These are phyloP conservation scores for Solanum lycopersicoides DNA, from an alignment of 257 asterid species.

Conservation along the genomic window DNA sequence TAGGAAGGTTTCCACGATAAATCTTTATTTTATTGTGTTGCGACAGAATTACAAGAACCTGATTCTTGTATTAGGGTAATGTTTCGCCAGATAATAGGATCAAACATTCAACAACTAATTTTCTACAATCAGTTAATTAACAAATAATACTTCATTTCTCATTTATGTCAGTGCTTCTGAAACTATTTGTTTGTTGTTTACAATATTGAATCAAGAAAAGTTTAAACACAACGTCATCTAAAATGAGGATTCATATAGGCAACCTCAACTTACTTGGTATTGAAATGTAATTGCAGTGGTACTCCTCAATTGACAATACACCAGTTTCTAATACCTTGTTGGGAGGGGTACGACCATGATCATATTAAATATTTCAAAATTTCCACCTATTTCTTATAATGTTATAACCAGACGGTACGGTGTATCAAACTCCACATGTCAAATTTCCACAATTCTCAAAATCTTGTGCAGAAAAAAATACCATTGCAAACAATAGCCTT, in stretches of 20 bases:
- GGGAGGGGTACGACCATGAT: not conserved
- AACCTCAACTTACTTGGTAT: not conserved
- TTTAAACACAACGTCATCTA: not conserved
- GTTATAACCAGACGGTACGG: not conserved
- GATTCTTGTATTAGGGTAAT: too few relatives aligned
- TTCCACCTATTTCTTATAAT: not conserved
- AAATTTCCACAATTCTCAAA: not conserved
- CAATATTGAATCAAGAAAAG: not conserved
- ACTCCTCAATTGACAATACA: not conserved
- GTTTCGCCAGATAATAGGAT: not conserved
- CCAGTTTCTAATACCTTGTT: not conserved
- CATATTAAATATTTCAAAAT: not conserved
- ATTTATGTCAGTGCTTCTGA: not conserved
- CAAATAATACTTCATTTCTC: not conserved
- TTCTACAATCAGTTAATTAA: not conserved
- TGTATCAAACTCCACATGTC: not conserved
- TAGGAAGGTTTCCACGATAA: too few relatives aligned
- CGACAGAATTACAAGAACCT: too few relatives aligned
- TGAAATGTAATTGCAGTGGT: not conserved
- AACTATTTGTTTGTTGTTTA: not conserved
- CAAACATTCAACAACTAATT: not conserved
- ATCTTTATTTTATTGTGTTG: too few relatives aligned
- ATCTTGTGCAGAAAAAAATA: not conserved
- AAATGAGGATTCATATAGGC: not conserved
- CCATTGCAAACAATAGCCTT: constrained; percentile 22